Evolutionary conservation across 2,329 filamentous ascomycete genomes (phyloP), one percentile per base, ranked within the genome.

Genomic region (Hirsutella rhossiliensis): DNA sequence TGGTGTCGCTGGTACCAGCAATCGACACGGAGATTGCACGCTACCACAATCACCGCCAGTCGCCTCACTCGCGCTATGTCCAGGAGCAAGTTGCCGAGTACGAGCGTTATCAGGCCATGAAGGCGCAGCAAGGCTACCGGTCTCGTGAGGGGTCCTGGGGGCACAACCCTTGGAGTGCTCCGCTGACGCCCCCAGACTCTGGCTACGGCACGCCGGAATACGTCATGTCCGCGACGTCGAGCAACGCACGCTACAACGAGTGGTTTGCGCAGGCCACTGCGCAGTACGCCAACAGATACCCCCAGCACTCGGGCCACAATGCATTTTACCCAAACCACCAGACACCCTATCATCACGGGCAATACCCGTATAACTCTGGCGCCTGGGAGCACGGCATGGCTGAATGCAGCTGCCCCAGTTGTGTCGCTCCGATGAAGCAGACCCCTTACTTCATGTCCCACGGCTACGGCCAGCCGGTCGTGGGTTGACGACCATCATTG

Each of bases 141-240:
- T 50, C 64, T 5, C 68, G 66, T 30, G 72, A 76, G 39, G 59
- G 60, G 12, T 58, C 62, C 3, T 71, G 71, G 65, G 54, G 62
- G 30, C 63, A 65, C 45, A 69, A 69, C 47, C 63, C 70, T 13
- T 64, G 67, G 67, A 62, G 60, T 12, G 67, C 68, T 40, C 73
- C 73, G 7, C 60, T 78, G 45, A 78, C 76, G 0, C 76, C 76
- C 2, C 76, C 76, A 1, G 76, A 79, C 49, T 79, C 76, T 18
- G 76, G 76, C 6, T 79, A 79, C 45, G 74, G 75, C 38, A 80
- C 75, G 0, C 76, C 76, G 5, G 75, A 79, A 51, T 76, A 78
- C 49, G 62, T 67, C 41, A 69, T 72, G 57, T 77, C 75, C 37
- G 71, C 75, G 4, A 66, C 73, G 0, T 71, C 73, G 1, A 66